Conservation (phyloP, 371 early-diverging fungal species). For the Actinomucor elegans region DNA sequence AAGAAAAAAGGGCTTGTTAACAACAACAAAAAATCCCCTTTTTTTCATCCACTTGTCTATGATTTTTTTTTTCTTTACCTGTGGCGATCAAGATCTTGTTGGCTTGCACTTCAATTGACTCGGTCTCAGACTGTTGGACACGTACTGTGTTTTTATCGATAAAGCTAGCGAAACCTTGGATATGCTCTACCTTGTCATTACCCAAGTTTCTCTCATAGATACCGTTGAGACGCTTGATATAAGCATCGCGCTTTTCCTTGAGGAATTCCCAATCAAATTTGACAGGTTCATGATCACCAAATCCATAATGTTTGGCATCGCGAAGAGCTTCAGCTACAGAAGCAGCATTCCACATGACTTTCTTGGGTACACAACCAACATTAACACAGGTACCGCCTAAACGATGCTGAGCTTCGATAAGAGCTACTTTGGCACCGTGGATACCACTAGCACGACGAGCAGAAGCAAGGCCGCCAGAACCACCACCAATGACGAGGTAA, state of each 20-base stretch:
- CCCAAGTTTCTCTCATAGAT: slow-evolving; percentile 92
- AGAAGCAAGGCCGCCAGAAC: slow-evolving; percentile 87
- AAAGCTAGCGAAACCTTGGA: slow-evolving; percentile 87
- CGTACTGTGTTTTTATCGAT: slow-evolving; percentile 71
- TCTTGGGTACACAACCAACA: slow-evolving; percentile 98
- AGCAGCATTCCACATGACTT: slow-evolving; percentile 96
- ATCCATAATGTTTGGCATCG: slow-evolving; percentile 90
- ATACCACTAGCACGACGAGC: slow-evolving; percentile 88
- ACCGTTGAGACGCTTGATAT: slow-evolving; percentile 93
- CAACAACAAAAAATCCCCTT: neutral
- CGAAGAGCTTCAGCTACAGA: slow-evolving; percentile 83
- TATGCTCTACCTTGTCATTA: slow-evolving; percentile 83
- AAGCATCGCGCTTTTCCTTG: slow-evolving; percentile 93
- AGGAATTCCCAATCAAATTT: slow-evolving; percentile 73
- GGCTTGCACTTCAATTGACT: slow-evolving; percentile 59
- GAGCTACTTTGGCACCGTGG: slow-evolving; percentile 89
- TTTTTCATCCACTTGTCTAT: neutral
- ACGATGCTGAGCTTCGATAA: slow-evolving; percentile 83
- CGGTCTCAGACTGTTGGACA: slow-evolving; percentile 53
- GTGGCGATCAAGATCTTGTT: slow-evolving; percentile 90
- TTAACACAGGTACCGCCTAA: slow-evolving; percentile 97
- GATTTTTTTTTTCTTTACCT: no score
- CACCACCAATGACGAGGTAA: slow-evolving; percentile 92
- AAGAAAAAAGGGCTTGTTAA: neutral
- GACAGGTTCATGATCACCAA: slow-evolving; percentile 55